These are phyloP conservation scores for Nicotiana benthamiana DNA, from an alignment of 257 asterid genomes.

Conservation along the genomic window DNA sequence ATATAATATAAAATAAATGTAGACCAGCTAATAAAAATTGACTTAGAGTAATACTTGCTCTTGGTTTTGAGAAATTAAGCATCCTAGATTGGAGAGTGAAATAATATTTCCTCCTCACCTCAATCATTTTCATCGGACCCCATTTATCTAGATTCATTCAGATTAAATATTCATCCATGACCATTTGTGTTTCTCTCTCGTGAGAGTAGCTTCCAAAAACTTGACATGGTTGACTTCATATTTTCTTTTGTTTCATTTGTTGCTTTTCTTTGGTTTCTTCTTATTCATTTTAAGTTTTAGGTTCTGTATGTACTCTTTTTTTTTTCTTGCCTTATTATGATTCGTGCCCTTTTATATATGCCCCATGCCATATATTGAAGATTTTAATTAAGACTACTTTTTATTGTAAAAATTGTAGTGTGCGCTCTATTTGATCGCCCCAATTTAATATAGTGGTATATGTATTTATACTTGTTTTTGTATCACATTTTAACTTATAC, in stretches of 20 bases:
- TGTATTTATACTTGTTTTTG: no score
- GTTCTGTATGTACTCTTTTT: no score
- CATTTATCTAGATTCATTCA: constrained; percentile 3
- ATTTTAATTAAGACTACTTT: no score
- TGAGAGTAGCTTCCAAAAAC: constrained; percentile 7
- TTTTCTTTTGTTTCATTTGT: not conserved
- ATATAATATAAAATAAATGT: not conserved
- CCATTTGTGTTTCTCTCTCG: not conserved
- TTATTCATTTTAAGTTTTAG: not conserved
- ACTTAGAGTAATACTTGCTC: not conserved
- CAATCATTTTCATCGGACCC: constrained; percentile 14
- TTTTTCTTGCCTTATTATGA: no score
- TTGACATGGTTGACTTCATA: constrained; percentile 2
- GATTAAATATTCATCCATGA: constrained; percentile 1
- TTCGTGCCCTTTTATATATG: no score
- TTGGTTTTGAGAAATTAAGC: not conserved
- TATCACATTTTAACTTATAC: no score
- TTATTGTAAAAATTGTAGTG: no score
- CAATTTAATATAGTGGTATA: no score
- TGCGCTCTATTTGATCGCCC: no score
- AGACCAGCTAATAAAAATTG: constrained; percentile 9
- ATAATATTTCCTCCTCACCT: not conserved
- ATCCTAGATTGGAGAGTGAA: not conserved
- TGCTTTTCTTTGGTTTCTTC: not conserved
- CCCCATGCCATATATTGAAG: no score